These are phyloP conservation scores for Avena eriantha DNA, from an alignment of 176 grass and related monocot genomes.

Conservation along the genomic window DNA sequence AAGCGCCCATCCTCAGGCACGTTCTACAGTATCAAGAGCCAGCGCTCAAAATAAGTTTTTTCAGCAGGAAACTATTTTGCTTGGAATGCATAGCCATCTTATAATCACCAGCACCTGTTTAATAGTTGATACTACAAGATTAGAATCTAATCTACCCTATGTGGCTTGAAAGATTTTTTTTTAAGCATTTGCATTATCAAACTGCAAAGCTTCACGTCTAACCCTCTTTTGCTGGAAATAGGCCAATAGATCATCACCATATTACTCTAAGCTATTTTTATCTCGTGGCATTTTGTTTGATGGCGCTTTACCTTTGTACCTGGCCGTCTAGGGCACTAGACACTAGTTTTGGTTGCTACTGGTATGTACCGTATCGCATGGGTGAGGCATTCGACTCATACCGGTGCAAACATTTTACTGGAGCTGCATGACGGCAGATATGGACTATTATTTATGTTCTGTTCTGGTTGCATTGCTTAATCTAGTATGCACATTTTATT, in stretches of 20 bases:
- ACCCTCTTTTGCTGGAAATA: background rate
- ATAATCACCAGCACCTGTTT: background rate
- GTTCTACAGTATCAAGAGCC: too few relatives aligned
- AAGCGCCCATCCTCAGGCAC: too few relatives aligned
- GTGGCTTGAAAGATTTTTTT: background rate
- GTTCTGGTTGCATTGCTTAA: background rate
- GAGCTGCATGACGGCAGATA: too few relatives aligned
- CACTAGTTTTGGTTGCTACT: background rate
- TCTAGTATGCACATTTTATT: background rate
- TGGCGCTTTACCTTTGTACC: background rate
- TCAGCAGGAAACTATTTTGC: too few relatives aligned
- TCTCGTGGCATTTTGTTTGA: background rate
- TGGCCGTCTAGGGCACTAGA: background rate
- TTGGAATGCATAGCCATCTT: background rate
- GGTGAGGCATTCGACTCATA: background rate
- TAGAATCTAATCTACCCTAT: background rate
- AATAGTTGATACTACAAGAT: background rate
- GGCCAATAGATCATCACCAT: background rate
- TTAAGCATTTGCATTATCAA: background rate
- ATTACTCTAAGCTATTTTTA: background rate
- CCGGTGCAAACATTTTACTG: background rate
- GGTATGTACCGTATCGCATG: background rate
- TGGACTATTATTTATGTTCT: background rate
- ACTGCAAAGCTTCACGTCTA: background rate
- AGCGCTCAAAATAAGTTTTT: too few relatives aligned